Conservation (phyloP, 176 grass and related monocot species). For the Lolium multiflorum region DNA sequence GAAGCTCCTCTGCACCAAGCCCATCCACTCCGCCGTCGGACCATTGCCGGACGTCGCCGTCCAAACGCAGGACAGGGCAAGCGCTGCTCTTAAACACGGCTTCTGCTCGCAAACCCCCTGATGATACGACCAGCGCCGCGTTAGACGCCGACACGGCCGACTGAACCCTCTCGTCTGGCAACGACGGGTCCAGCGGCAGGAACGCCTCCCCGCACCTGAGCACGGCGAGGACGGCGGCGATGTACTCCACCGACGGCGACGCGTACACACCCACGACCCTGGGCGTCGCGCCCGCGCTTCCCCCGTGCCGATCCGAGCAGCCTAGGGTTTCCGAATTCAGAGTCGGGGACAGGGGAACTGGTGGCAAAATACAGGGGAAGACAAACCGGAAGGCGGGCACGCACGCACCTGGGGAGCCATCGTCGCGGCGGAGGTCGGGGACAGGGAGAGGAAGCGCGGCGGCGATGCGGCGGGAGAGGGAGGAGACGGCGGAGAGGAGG, state of each 20-base stretch:
- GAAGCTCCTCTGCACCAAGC: slow-evolving; percentile 51
- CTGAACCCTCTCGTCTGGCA: slow-evolving; percentile 69
- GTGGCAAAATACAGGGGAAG: not conserved
- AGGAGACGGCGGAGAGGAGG: slow-evolving; percentile 50
- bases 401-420: slow-evolving; percentile 32
- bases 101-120: slow-evolving; percentile 15
- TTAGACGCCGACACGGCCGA: slow-evolving; percentile 62
- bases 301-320: not conserved
- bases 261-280: slow-evolving; percentile 50
- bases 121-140: slow-evolving; percentile 42
- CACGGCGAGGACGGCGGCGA: slow-evolving; percentile 66
- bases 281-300: slow-evolving; percentile 30
- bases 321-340: slow-evolving; percentile 12
- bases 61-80: slow-evolving; percentile 51
- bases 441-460: slow-evolving; percentile 4
- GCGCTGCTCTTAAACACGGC: slow-evolving; percentile 9
- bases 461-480: slow-evolving; percentile 56
- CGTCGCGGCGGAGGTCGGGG: not conserved
- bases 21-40: not conserved
- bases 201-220: slow-evolving; percentile 79
- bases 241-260: slow-evolving; percentile 70
- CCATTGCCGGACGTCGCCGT: slow-evolving; percentile 8
- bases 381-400: not conserved
- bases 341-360: not conserved
- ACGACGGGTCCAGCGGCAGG: slow-evolving; percentile 81